Evolutionary conservation across 1,284 basidiomycete genomes (phyloP).

Genomic region (Cryptococcus wingfieldii): DNA sequence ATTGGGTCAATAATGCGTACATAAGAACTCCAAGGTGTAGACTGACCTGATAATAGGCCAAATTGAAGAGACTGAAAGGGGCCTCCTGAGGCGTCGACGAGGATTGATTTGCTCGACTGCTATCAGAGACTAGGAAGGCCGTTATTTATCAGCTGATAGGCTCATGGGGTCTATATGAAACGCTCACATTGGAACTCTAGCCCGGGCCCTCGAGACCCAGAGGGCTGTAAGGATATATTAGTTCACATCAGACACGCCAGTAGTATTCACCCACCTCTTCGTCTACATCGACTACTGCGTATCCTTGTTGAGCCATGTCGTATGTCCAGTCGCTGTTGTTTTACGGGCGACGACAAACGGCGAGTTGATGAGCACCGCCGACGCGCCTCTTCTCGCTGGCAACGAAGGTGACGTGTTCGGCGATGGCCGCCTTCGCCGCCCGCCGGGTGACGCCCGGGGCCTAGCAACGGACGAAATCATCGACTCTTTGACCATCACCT

Average conservation of each 20-base stretch:
- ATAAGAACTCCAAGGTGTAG: not conserved
- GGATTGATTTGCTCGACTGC: constrained; percentile 6
- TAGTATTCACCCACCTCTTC: constrained; percentile 36
- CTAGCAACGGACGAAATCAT: too few species aligned
- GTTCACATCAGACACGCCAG: not conserved
- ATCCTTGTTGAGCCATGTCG: constrained; percentile 37
- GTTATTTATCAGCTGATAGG: not conserved
- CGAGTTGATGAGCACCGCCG: too few species aligned
- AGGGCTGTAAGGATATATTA: not conserved
- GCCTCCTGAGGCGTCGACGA: constrained; percentile 12
- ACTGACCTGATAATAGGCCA: constrained; percentile 49
- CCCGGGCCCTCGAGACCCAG: constrained; percentile 13
- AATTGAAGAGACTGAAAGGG: constrained; percentile 47
- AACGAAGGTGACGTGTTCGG: too few species aligned
- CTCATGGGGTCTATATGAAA: not conserved
- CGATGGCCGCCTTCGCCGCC: too few species aligned
- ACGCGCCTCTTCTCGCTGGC: too few species aligned
- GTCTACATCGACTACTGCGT: constrained; percentile 48
- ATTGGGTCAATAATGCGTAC: not conserved
- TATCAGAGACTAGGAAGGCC: constrained; percentile 27
- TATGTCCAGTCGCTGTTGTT: too few species aligned
- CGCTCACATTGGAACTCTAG: constrained; percentile 48
- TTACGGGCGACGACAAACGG: too few species aligned
- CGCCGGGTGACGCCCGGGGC: too few species aligned
- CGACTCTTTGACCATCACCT: not conserved